Evolutionary conservation across 306 rosid species (phyloP), one percentile per base, ranked within the genome.

Genomic region (Ziziphus jujuba): DNA sequence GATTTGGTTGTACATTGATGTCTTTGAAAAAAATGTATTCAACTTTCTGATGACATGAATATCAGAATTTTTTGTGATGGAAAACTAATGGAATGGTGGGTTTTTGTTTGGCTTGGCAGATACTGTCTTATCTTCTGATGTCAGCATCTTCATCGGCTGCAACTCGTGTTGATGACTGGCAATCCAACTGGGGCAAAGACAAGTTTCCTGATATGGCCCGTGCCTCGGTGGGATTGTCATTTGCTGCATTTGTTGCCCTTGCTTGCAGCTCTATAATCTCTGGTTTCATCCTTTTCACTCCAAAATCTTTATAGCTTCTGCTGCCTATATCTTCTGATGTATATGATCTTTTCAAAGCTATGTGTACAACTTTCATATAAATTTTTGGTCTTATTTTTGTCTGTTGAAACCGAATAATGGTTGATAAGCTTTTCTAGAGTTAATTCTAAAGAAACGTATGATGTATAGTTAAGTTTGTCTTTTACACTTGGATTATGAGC

Each of bases 121-220:
- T 85, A 33, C 63, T 89, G 76, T 76, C 97, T 16, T 90, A 92
- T 78, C 91, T 92, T 81, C 83, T 90, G 35, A 78, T 92, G 72
- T 92, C 97, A 2, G 87, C 96, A 64, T 84, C 96, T 31, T 92
- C 96, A 25, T 87, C 98, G 0, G 93, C 98, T 23, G 95, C 96
- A 6, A 90, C 91, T 31, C 76, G 96, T 76, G 79, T 89, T 13
- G 82, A 84, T 67, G 93, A 90, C 45, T 92, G 98, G 97, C 80
- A 79, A 54, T 83, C 88, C 33, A 87, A 90, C 59, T 87, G 98
- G 97, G 98, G 98, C 11, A 45, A 60, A 59, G 98, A 89, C 77
- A 83, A 77, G 81, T 92, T 92, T 69, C 90, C 97, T 0, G 77
- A 76, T 19, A 82, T 90, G 93, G 98, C 90, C 2, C 75, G 64